Base-by-base conservation (phyloP, 257 asterid species). In the Solanum habrochaites region DNA sequence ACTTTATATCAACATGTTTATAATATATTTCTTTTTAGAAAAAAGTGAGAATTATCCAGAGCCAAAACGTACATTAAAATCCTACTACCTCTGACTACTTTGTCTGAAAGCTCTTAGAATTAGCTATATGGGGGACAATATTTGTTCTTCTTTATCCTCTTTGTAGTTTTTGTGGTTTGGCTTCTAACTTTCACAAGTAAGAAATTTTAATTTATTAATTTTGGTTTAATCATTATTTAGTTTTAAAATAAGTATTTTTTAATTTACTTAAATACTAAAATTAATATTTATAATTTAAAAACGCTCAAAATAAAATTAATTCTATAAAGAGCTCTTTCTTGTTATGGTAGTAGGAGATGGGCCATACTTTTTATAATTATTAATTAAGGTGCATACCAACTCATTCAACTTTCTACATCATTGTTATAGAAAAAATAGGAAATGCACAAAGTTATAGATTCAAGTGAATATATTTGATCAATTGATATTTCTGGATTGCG, bases 401-500 rank as follows among this genome's bases (percentile, higher is more conserved):
- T 71, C 15, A 20, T 8, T 72, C 23, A 72, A 72, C 40, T 58
- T 69, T 20, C 78, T 71, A 18, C 78, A 18, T 32, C 78, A 32
- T 16, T 20, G 27, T 72, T 72, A 71, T 10, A 18, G 29, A 13
- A 16, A 20, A 71, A 71, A 4, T 8, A 18, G n/a, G 14, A 31
- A 70, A 31, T 8, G 25, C 43, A 32, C 43, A 70, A 70, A 70
- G 13, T 70, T 16, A 8, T 69, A 16, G 74, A 69, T 69, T 69
- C 25, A 52, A 8, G 62, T 1, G 7, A 52, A 6, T 52, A 52
- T 52, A 52, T 16, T 16, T 49, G 9, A 49, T 2, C 21, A 49
- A 49, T 0, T 8, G 15, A 0, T 3, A 1, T 1, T 2, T 5
- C 7, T 1, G 39, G 6, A 0, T 37, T 1, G 9, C 0, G 8